Evolutionary conservation across 2,329 filamentous ascomycete species (phyloP).

Genomic region (Apiospora aurea): DNA sequence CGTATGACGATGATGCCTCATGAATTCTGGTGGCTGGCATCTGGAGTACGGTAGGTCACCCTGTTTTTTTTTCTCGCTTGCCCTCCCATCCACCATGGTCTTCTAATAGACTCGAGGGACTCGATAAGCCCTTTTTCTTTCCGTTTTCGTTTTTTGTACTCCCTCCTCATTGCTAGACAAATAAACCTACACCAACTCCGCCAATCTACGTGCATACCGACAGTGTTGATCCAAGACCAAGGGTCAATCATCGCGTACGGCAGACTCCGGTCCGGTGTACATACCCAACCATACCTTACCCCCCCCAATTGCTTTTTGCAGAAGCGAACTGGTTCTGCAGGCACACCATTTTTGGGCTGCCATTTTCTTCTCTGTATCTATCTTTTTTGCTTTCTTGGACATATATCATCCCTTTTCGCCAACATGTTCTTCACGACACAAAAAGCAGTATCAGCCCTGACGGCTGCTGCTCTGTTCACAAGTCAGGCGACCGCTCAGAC

Average conservation of each 20-base stretch:
- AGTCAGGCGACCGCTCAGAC: conserved; percentile 16
- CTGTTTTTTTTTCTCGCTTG: not conserved
- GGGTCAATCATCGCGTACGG: not conserved
- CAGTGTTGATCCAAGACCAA: not conserved
- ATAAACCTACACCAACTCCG: not conserved
- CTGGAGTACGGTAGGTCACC: not conserved
- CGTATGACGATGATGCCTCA: conserved; percentile 20
- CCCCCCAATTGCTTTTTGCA: conserved; percentile 13
- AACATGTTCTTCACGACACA: conserved; percentile 23
- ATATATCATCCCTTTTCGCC: conserved; percentile 4
- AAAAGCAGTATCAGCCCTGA: conserved; percentile 5
- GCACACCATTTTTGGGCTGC: not conserved
- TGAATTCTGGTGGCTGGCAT: conserved; percentile 16
- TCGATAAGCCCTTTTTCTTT: conserved; percentile 11
- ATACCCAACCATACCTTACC: not conserved
- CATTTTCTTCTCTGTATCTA: conserved; percentile 4
- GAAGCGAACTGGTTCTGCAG: not conserved
- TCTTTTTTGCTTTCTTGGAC: not conserved
- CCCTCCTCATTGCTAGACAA: not conserved
- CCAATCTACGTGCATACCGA: not conserved
- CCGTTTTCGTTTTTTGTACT: conserved; percentile 12
- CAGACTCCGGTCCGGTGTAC: conserved; percentile 13
- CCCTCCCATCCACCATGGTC: not conserved
- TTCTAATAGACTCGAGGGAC: conserved; percentile 18
- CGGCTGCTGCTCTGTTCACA: conserved; percentile 13